Base-by-base conservation (phyloP, 2,329 filamentous ascomycete genomes). In the Chalaropsis ovoidea region DNA sequence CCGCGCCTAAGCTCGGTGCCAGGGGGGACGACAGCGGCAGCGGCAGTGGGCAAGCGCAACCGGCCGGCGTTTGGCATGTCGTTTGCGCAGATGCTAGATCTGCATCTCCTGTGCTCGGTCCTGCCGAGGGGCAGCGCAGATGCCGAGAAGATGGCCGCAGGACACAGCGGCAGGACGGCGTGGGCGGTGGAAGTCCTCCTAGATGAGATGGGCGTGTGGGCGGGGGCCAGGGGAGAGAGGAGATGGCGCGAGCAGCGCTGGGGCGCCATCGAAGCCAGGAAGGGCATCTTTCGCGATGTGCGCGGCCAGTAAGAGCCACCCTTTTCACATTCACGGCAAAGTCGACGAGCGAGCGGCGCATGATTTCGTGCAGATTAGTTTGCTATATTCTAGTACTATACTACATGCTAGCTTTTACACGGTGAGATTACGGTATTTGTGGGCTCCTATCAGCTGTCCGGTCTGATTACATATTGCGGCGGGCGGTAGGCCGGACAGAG, bases 51-150 rank as follows among this genome's bases (percentile, higher is more conserved):
- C 60, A 42, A 73, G 8, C 71, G 73, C 63, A 78, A 75, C 68
- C 82, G 79, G 67, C 80, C 81, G 5, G 76, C 76, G 17, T 84
- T 83, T 65, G 83, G 83, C 4, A 74, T 77, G 15, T 76, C 81
- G 3, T 86, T 86, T 68, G 70, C 77, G 5, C 79, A 82, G 71
- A 75, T 85, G 52, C 73, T 83, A 0, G 78, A 83, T 58, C 63
- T 85, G 19, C 82, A 85, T 67, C 69, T 86, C 4, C 73, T 86
- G 2, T 78, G 79, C 67, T 79, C 77, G 3, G 71, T 71, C 2
- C 68, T 82, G 0, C 78, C 81, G 27, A 74, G 75, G 52, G 71
- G 71, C 3, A 71, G 70, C 17, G 71, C 63, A 1, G 80, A 81
- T 61, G 78, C 75, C 1, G 78, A 78, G 69, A 68, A 68, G 62